Conservation (phyloP, 202 grass and related monocot species). For the Alloteropsis angusta region DNA sequence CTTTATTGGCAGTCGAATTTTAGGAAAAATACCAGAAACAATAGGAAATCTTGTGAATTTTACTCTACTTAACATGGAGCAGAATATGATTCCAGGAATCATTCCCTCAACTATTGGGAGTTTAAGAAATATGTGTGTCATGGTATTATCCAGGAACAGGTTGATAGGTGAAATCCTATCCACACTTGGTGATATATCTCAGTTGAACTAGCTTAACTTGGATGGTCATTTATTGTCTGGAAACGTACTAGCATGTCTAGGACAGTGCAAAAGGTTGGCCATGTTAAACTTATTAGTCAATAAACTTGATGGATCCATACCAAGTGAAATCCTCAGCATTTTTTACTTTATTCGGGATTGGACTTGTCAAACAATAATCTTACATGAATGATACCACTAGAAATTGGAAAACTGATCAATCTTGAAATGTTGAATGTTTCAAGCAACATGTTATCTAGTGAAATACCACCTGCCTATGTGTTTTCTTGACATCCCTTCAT, state of each 20-base stretch:
- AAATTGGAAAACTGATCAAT: constrained; percentile 21
- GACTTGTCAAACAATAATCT: constrained; percentile 44
- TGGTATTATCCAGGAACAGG: constrained; percentile 20
- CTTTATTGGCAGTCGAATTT: constrained; percentile 18
- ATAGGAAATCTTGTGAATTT: constrained; percentile 27
- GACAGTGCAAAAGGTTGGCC: constrained; percentile 5
- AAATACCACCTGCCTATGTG: neutral
- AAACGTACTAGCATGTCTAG: constrained; percentile 22
- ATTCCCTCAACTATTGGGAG: constrained; percentile 31
- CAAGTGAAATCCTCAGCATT: neutral
- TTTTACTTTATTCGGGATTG: constrained; percentile 6
- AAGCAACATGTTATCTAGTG: neutral
- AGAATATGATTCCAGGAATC: constrained; percentile 18
- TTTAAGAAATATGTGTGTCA: neutral
- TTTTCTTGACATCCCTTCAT: neutral
- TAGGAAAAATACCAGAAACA: constrained; percentile 10
- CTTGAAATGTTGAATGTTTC: neutral
- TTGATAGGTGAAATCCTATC: constrained; percentile 27
- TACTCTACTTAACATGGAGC: neutral
- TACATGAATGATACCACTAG: constrained; percentile 13
- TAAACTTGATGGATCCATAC: constrained; percentile 34
- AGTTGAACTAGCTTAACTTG: constrained; percentile 20
- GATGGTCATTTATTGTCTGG: constrained; percentile 15
- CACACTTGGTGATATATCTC: constrained; percentile 4
- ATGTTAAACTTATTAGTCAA: constrained; percentile 33